These are phyloP conservation scores for Drechslerella stenobrocha DNA, from an alignment of 2,329 filamentous ascomycete genomes.

Conservation along the genomic window DNA sequence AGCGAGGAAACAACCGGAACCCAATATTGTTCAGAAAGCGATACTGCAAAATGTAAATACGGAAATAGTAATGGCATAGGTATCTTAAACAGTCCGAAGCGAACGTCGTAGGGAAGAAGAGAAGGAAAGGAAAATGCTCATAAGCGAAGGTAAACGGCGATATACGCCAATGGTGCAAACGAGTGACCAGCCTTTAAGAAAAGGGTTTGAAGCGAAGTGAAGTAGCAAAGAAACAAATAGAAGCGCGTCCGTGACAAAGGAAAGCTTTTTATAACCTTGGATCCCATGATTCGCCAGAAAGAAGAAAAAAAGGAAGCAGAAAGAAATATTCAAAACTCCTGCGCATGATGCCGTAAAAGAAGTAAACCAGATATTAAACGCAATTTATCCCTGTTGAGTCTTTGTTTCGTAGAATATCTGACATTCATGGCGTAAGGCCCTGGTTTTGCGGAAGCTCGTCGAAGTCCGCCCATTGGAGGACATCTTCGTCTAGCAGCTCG, in stretches of 20 bases:
- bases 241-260: constrained; percentile 36
- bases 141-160: constrained; percentile 43
- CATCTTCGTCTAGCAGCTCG: constrained; percentile 46
- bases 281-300: constrained; percentile 40
- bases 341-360: constrained; percentile 39
- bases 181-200: constrained; percentile 45
- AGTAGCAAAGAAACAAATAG: constrained; percentile 4
- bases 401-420: constrained; percentile 9
- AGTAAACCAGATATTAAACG: constrained; percentile 35
- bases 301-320: constrained; percentile 10
- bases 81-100: constrained; percentile 21
- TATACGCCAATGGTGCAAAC: constrained; percentile 40
- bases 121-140: neutral
- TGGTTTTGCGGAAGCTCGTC: constrained; percentile 46
- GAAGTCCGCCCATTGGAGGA: constrained; percentile 46
- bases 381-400: constrained; percentile 11
- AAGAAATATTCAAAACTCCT: constrained; percentile 33
- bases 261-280: constrained; percentile 47
- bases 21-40: constrained; percentile 22
- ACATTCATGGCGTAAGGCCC: constrained; percentile 40
- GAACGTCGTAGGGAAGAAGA: constrained; percentile 1
- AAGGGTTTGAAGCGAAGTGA: constrained; percentile 19
- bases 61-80: constrained; percentile 24
- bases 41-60: constrained; percentile 11
- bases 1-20: constrained; percentile 12